Conservation (phyloP, 225 moss, liverwort and hornwort genomes). For the Marchantia paleacea region DNA sequence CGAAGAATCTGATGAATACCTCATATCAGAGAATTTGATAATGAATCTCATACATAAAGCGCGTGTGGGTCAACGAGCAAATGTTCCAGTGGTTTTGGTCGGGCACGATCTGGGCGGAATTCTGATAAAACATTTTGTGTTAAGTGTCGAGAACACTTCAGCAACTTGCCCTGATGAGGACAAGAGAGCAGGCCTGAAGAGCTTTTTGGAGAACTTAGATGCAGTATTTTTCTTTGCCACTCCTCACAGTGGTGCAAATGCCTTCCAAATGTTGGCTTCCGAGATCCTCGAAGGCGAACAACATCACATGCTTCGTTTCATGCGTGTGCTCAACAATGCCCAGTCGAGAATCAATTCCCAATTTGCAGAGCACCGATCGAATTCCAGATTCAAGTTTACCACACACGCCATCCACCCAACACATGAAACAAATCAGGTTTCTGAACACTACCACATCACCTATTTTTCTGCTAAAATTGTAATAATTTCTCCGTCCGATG, state of each 20-base stretch:
- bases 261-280: neutral
- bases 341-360: neutral
- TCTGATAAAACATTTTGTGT: neutral
- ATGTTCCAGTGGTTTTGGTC: slow-evolving; percentile 1
- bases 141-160: neutral
- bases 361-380: neutral
- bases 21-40: neutral
- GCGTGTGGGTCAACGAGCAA: neutral
- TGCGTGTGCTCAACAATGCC: neutral
- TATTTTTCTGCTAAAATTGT: too few relatives aligned
- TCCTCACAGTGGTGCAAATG: neutral
- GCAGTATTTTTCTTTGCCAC: neutral
- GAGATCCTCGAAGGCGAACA: neutral
- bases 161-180: neutral
- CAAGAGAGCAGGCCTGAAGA: neutral
- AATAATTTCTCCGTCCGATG: neutral
- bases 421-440: neutral
- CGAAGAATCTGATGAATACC: too few relatives aligned
- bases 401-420: neutral
- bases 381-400: neutral
- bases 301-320: neutral
- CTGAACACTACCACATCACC: too few relatives aligned
- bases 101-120: slow-evolving; percentile 10
- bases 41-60: neutral
- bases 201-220: neutral